Percentiles rank a stretch among this genome's conserved stretches.
These are phyloP conservation scores for Pholiota microspora DNA, from an alignment of 768 basidiomycete genomes.

Conservation along the genomic window DNA sequence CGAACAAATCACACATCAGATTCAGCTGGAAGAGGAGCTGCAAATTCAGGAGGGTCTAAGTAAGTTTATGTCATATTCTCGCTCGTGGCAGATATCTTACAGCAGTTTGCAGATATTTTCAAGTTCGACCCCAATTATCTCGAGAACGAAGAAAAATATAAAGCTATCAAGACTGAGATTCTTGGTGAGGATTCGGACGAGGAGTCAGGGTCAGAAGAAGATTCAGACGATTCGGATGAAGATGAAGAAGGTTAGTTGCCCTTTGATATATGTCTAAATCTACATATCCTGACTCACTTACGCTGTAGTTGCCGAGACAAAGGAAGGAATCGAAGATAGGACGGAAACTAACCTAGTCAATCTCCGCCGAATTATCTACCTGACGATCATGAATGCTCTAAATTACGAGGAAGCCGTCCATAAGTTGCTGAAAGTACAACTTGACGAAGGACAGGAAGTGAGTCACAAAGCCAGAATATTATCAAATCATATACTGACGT, in stretches of 20 bases:
- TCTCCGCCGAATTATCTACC: slow-evolving; percentile 87
- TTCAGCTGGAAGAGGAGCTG: slow-evolving; percentile 89
- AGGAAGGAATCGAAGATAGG: slow-evolving; percentile 89
- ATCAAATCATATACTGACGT: not conserved
- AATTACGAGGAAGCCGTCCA: slow-evolving; percentile 99
- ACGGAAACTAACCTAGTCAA: slow-evolving; percentile 97
- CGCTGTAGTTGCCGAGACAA: slow-evolving; percentile 62
- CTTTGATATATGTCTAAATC: not conserved
- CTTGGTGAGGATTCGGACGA: slow-evolving; percentile 84
- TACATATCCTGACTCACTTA: not conserved
- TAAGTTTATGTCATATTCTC: slow-evolving; percentile 39
- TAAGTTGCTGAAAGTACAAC: slow-evolving; percentile 91
- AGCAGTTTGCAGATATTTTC: slow-evolving; percentile 72
- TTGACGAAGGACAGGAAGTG: slow-evolving; percentile 94
- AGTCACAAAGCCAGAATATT: slow-evolving; percentile 11
- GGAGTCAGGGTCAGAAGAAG: slow-evolving; percentile 62
- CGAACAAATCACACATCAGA: slow-evolving; percentile 94
- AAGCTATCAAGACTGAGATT: slow-evolving; percentile 88
- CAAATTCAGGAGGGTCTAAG: slow-evolving; percentile 94
- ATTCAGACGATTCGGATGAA: slow-evolving; percentile 49
- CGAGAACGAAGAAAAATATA: slow-evolving; percentile 94
- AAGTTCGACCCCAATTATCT: slow-evolving; percentile 86
- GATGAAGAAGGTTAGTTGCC: slow-evolving; percentile 46
- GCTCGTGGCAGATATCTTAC: not conserved
- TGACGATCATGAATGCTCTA: slow-evolving; percentile 98